A percentile compares a stretch with the other conserved stretches of the same genome.
Conservation (phyloP, 1,284 basidiomycete genomes). For the Veloporphyrellus conicus region DNA sequence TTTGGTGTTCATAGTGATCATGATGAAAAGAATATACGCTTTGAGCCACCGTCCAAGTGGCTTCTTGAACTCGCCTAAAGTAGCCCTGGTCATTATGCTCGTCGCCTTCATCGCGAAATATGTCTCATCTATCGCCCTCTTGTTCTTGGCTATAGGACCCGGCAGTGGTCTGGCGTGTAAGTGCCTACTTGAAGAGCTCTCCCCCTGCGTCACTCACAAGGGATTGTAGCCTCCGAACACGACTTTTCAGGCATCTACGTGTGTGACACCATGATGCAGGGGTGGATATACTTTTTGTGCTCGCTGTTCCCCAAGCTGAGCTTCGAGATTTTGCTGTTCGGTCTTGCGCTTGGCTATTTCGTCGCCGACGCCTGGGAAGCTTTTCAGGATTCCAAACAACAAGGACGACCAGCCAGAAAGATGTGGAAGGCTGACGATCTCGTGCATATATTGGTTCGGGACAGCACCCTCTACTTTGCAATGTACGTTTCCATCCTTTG, state of each 20-base stretch:
- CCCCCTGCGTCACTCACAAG: background rate
- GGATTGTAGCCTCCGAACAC: too few species aligned
- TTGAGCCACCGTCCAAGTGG: conserved; percentile 4
- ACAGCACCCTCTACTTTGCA: conserved; percentile 20
- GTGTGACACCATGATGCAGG: too few species aligned
- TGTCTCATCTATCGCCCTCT: conserved; percentile 2
- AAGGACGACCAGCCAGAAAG: too few species aligned
- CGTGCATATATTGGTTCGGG: conserved; percentile 14
- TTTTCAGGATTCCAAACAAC: too few species aligned
- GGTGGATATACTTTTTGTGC: too few species aligned
- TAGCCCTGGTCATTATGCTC: conserved; percentile 7
- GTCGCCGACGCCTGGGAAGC: too few species aligned
- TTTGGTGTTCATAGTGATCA: conserved; percentile 9
- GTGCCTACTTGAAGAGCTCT: background rate
- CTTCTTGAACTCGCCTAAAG: conserved; percentile 9
- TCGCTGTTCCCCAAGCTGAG: too few species aligned
- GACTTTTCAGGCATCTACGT: too few species aligned
- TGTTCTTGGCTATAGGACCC: conserved; percentile 14
- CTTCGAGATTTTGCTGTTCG: too few species aligned
- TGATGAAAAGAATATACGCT: conserved; percentile 20
- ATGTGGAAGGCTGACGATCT: background rate
- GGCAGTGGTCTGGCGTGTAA: conserved; percentile 4
- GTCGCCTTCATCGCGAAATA: conserved; percentile 10
- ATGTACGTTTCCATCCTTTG: too few species aligned
- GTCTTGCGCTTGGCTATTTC: too few species aligned